Evolutionary conservation across 208 protist species (phyloP), one percentile per base, ranked within the genome.

Genomic region (Trypanosoma vivax): DNA sequence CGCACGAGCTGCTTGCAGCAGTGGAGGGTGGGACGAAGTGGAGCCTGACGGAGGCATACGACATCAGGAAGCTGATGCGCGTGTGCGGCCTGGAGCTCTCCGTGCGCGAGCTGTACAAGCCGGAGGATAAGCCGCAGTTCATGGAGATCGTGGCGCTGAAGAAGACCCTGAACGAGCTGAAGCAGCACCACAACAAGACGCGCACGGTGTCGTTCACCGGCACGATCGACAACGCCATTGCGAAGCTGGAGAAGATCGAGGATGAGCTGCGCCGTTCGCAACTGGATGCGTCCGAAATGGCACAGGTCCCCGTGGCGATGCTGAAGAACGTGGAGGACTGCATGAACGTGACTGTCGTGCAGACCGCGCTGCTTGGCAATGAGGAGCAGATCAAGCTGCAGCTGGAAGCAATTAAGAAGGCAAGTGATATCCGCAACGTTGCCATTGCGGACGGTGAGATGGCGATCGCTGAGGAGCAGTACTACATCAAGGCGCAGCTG

Each of bases 21-120:
- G 76, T 84, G 16, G 76, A 84, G 59, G 57, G 65, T 14, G 76
- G 76, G 13, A 84, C 76, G 21, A 81, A 82, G 59, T 84, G 76
- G 74, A 79, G 71, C 50, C 73, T 84, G 35, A 78, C 39, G 23
- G 39, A 43, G 39, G 39, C 39, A 18, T 43, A 43, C 23, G 39
- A 43, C 39, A 43, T 43, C 39, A 43, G 23, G 39, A 43, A 43
- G n/a, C 39, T 43, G 39, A 43, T 43, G 39, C 39, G 39, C 39
- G 39, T 43, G 6, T 43, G 39, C 23, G 39, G 39, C n/a, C 39
- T 43, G 6, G 39, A 43, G 39, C n/a, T 43, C 16, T 43, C 39
- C n/a, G n/a, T 43, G 6, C 39, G 39, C n/a, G 39, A 43, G n/a
- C 39, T 43, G 10, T 43, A 43, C 39, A 43, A 43, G 39, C 39